phyloP scores from a whole-genome alignment of 1,139 yeast species.

The Suhomyces bribrorum region DNA sequence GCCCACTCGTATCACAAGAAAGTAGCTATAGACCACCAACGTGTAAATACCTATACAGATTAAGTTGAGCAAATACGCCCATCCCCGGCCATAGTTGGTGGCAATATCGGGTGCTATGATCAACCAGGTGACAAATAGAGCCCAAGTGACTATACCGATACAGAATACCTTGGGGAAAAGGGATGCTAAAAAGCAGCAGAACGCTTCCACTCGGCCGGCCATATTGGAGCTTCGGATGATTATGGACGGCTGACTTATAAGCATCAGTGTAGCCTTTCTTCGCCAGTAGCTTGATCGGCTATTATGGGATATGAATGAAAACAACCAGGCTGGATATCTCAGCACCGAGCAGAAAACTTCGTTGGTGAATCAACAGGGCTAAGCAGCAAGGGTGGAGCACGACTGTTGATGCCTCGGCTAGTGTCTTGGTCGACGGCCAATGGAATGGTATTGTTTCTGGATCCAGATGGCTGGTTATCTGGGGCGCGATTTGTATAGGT shows the following conservation, averaged over 20 bases:
- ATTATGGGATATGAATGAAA: no score
- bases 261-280: no score
- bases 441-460: no score
- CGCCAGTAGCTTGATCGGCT: no score
- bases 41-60: constrained; percentile 23
- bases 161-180: constrained; percentile 64
- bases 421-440: no score
- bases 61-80: constrained; percentile 17
- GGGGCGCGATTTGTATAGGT: no score
- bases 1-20: constrained; percentile 54
- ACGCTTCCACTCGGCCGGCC: constrained; percentile 16
- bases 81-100: constrained; percentile 5
- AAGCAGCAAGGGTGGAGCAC: no score
- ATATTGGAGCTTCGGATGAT: constrained; percentile 15
- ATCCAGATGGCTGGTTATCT: no score
- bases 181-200: constrained; percentile 51
- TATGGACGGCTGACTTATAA: constrained; percentile 6
- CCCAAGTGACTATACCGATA: constrained; percentile 57
- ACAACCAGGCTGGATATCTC: no score
- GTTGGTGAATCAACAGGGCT: no score
- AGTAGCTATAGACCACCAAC: constrained; percentile 47
- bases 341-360: no score
- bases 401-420: no score
- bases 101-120: constrained; percentile 17
- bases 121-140: constrained; percentile 19